Base-by-base conservation (phyloP, 768 basidiomycete genomes). In the Pholiota microspora region DNA sequence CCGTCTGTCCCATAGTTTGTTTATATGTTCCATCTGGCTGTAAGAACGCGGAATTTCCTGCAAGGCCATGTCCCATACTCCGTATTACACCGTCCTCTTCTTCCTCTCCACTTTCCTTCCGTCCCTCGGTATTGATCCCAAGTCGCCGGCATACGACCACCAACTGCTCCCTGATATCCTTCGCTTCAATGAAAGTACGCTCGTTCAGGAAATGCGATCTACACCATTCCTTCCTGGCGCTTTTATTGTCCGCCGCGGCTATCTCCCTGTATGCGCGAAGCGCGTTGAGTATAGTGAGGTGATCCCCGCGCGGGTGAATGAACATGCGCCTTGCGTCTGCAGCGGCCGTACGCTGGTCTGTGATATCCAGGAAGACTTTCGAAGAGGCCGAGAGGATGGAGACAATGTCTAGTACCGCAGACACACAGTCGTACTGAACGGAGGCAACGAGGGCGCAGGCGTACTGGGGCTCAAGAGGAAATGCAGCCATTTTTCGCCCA, bases 1-100 rank as follows among this genome's bases (percentile, higher is more conserved):
- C 85, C 55, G 82, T 79, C 44, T 81, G 82, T 1, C 89, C 89
- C 75, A 91, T 82, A 2, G 83, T 76, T 66, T 83, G 90, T 66
- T 86, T 96, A 75, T 98, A 99, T 28, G 82, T 80, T 46, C 92
- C 92, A 70, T 97, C 92, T 3, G 89, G 83, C 61, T 90, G 88
- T 53, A 94, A 66, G 54, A 94, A 74, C 28, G 97, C 97, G 2
- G 87, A 83, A 62, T 97, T 92, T 60, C 87, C 85, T 46, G 85
- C 83, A 31, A 96, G 69, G 0, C 97, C 97, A 51, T 80, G 76
- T 4, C 88, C 78, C 45, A 98, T 72, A 62, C 88, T 85, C 64
- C 76, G 79, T 58, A 96, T 64, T 10, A 98, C 78, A 0, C 81
- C 75, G 44, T 87, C 88, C 38, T 83, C 80, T 35, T 49, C 48